These are phyloP conservation scores for Singerocomus rubriflavus DNA, from an alignment of 1,284 basidiomycete species.

Conservation along the genomic window DNA sequence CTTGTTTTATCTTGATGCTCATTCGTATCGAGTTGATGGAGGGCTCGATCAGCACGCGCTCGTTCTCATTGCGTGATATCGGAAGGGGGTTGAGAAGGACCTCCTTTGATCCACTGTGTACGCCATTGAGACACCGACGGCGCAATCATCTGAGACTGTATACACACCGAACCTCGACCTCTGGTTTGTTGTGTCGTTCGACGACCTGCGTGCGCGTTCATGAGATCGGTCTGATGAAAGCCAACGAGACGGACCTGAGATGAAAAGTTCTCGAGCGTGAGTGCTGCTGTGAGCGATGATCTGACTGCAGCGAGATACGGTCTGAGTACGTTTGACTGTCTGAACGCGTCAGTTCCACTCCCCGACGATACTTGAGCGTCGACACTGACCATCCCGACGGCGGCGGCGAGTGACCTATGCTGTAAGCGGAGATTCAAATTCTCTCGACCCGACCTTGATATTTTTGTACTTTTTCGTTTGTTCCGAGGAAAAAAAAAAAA, in stretches of 20 bases:
- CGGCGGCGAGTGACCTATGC: conserved; percentile 21
- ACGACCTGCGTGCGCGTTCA: conserved; percentile 60
- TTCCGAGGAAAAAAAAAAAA: not conserved
- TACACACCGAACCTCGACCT: conserved; percentile 81
- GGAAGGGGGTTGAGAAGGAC: conserved; percentile 90
- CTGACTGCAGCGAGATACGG: conserved; percentile 97
- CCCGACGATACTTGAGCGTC: not conserved
- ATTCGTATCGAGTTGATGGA: conserved; percentile 96
- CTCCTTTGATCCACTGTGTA: conserved; percentile 80
- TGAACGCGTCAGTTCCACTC: conserved; percentile 13
- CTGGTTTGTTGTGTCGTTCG: conserved; percentile 95
- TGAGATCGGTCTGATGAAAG: conserved; percentile 9
- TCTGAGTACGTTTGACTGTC: conserved; percentile 77
- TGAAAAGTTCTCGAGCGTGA: conserved; percentile 96
- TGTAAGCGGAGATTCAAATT: conserved; percentile 38
- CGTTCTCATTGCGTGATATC: conserved; percentile 96
- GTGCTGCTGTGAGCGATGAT: conserved; percentile 93
- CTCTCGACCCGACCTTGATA: not conserved
- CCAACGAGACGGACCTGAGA: conserved; percentile 67
- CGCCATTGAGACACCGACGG: conserved; percentile 6
- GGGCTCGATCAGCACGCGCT: conserved; percentile 95
- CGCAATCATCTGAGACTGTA: not conserved
- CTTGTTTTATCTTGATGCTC: conserved; percentile 98
- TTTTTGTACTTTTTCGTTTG: not conserved
- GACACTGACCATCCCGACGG: conserved; percentile 46